phyloP scores from a whole-genome alignment of 192 early-diverging fungal species.

The Tieghemiomyces parasiticus region DNA sequence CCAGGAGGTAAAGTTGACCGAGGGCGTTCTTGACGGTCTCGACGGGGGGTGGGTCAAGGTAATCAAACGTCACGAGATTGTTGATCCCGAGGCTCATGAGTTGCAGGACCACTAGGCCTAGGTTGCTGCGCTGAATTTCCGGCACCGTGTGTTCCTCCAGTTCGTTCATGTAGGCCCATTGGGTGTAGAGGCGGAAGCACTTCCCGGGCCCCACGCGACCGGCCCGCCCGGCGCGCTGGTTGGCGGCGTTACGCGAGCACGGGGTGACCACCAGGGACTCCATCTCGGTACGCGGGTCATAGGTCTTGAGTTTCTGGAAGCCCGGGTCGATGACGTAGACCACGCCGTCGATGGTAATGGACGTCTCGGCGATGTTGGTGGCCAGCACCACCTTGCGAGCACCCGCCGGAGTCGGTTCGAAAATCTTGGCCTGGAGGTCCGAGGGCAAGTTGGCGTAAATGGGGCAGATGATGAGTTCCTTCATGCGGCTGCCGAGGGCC shows the following conservation, averaged over 20 bases:
- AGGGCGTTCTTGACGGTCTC: constrained; percentile 85
- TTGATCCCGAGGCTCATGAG: constrained; percentile 96
- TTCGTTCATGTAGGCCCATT: constrained; percentile 83
- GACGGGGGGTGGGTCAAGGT: constrained; percentile 94
- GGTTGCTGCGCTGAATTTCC: constrained; percentile 93
- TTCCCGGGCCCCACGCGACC: constrained; percentile 94
- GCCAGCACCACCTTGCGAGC: constrained; percentile 90
- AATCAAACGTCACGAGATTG: constrained; percentile 93
- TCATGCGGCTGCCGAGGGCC: constrained; percentile 73
- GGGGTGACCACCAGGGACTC: constrained; percentile 93
- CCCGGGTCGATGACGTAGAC: constrained; percentile 97
- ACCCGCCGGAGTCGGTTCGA: constrained; percentile 90
- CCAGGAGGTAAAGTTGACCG: constrained; percentile 81
- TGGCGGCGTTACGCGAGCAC: constrained; percentile 84
- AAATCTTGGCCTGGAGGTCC: constrained; percentile 93
- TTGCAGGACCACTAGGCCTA: constrained; percentile 75
- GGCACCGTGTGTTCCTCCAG: constrained; percentile 89
- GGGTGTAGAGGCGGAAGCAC: constrained; percentile 92
- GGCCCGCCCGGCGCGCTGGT: constrained; percentile 88
- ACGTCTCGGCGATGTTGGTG: constrained; percentile 99
- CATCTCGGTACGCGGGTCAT: constrained; percentile 91
- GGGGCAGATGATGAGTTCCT: constrained; percentile 84
- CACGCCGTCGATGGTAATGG: constrained; percentile 94
- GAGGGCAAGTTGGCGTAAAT: constrained; percentile 94
- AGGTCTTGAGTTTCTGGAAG: constrained; percentile 91